Percentiles rank a stretch among this genome's conserved stretches.
phyloP scores from a whole-genome alignment of 2,329 filamentous ascomycete genomes.

The Trichoderma simmonsii region DNA sequence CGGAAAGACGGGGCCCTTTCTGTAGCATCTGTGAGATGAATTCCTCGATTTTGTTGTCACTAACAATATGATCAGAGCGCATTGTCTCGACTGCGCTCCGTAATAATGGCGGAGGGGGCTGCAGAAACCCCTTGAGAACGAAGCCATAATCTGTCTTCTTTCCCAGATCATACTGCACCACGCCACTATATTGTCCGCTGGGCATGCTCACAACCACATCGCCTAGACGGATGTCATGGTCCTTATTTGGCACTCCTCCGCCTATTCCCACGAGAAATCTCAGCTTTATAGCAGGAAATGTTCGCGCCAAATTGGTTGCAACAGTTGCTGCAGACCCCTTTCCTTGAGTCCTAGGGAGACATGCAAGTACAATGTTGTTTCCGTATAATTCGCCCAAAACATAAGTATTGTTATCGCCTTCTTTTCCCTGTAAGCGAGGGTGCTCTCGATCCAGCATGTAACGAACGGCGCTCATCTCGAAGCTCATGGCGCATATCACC shows the following conservation, averaged over 20 bases:
- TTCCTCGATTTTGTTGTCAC: conserved; percentile 18
- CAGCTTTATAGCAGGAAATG: not conserved
- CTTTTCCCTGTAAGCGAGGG: not conserved
- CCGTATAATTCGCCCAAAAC: not conserved
- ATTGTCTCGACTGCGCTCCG: conserved; percentile 22
- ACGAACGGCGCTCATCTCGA: not conserved
- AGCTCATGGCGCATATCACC: not conserved
- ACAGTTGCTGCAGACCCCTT: not conserved
- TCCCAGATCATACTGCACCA: not conserved
- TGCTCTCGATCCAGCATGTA: not conserved
- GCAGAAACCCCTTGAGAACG: conserved; percentile 3
- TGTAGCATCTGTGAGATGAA: not conserved
- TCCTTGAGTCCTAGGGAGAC: not conserved
- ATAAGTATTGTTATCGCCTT: not conserved
- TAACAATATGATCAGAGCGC: conserved; percentile 21
- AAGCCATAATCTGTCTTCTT: not conserved
- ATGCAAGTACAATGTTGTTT: not conserved
- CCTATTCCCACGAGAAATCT: not conserved
- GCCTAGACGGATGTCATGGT: not conserved
- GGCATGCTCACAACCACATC: not conserved
- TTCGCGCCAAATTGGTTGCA: not conserved
- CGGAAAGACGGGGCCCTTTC: not conserved
- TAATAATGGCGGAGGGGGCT: conserved; percentile 16
- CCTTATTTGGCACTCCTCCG: not conserved
- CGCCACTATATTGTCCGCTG: not conserved